Evolutionary conservation across 2,329 filamentous ascomycete genomes (phyloP).

Genomic region (Pseudocercospora macadamiae): DNA sequence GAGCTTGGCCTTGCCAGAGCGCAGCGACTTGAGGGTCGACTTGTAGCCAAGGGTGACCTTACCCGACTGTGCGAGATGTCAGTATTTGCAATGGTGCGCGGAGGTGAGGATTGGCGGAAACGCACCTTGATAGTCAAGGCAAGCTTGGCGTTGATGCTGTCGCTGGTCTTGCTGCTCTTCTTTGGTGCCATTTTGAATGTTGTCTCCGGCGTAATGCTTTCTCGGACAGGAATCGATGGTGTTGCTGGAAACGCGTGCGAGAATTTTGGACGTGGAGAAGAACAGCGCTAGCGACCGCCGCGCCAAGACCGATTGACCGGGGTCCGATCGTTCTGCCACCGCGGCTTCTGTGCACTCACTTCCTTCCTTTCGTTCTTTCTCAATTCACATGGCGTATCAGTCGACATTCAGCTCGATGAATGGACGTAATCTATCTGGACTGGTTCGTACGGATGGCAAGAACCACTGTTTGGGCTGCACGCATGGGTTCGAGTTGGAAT

Average conservation of each 20-base stretch:
- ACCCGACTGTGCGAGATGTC: constrained; percentile 42
- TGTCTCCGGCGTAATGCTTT: constrained; percentile 22
- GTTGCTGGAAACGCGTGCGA: not conserved
- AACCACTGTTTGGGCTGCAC: no score
- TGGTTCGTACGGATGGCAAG: no score
- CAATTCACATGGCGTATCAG: no score
- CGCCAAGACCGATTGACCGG: not conserved
- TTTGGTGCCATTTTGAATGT: constrained; percentile 67
- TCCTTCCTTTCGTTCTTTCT: no score
- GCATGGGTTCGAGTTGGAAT: no score
- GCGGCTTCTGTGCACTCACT: not conserved
- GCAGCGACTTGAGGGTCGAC: constrained; percentile 85
- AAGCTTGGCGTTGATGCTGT: constrained; percentile 73
- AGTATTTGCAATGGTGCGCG: constrained; percentile 14
- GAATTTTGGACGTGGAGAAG: constrained; percentile 1
- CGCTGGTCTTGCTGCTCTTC: constrained; percentile 85
- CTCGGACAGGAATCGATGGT: not conserved
- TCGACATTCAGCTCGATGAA: no score
- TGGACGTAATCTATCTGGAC: no score
- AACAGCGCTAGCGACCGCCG: not conserved
- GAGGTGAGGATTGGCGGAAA: not conserved
- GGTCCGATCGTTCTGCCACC: not conserved
- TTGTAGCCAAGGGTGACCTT: constrained; percentile 88
- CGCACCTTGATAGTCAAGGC: constrained; percentile 49
- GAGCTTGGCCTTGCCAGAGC: constrained; percentile 97